These are phyloP conservation scores for Penicillium salamii DNA, from an alignment of 495 filamentous ascomycete species.

Conservation along the genomic window DNA sequence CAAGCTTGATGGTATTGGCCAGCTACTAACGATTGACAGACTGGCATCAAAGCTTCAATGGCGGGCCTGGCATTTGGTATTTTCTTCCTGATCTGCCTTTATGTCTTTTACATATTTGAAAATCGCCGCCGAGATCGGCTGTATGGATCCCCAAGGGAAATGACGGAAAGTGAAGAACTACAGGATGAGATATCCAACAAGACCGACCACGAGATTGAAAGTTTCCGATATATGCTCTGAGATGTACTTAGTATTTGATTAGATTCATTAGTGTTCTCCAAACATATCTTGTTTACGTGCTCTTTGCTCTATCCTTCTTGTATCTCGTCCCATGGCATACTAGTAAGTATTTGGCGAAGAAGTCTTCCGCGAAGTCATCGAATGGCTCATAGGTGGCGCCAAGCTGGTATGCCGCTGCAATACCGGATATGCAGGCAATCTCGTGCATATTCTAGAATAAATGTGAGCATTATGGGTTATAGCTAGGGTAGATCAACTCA, in stretches of 20 bases:
- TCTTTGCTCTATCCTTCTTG: conserved; percentile 18
- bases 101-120: conserved; percentile 22
- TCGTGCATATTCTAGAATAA: conserved; percentile 69
- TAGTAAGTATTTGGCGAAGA: conserved; percentile 55
- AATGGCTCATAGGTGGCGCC: conserved; percentile 71
- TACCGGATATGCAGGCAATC: conserved; percentile 71
- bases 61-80: conserved; percentile 25
- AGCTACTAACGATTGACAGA: conserved; percentile 11
- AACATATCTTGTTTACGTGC: background rate
- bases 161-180: conserved; percentile 24
- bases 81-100: conserved; percentile 23
- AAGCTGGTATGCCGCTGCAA: conserved; percentile 74
- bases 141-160: conserved; percentile 19
- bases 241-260: background rate
- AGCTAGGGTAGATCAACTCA: conserved; percentile 27
- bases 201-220: conserved; percentile 32
- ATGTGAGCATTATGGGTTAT: background rate
- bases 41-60: conserved; percentile 30
- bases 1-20: background rate
- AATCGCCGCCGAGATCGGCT: conserved; percentile 25
- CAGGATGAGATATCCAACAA: conserved; percentile 30
- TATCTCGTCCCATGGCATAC: conserved; percentile 52
- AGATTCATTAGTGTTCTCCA: too few species aligned
- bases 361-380: conserved; percentile 57
- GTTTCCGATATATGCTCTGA: conserved; percentile 32